phyloP scores from a whole-genome alignment of 2,329 filamentous ascomycete species.

The Alternaria conjuncta region DNA sequence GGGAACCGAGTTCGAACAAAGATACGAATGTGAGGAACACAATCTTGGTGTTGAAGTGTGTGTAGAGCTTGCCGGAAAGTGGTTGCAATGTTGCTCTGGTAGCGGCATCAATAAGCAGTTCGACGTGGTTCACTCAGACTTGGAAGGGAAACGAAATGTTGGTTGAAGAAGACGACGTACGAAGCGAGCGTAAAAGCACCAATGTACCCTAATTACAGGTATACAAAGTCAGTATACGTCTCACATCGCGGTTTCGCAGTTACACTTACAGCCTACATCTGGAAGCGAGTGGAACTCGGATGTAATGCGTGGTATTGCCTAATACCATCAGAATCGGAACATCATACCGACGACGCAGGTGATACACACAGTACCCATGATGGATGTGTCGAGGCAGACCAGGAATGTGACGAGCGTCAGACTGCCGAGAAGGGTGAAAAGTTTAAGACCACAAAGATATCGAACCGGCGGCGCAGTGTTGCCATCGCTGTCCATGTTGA shows the following conservation, averaged over 20 bases:
- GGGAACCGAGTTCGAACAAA: slow-evolving; percentile 36
- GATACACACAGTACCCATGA: slow-evolving; percentile 32
- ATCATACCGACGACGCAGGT: background rate
- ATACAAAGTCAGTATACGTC: background rate
- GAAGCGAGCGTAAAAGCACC: slow-evolving; percentile 27
- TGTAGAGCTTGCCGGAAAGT: slow-evolving; percentile 34
- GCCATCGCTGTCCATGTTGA: background rate
- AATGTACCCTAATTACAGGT: slow-evolving; percentile 19
- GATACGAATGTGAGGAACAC: slow-evolving; percentile 34
- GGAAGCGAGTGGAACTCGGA: slow-evolving; percentile 30
- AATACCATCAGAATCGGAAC: background rate
- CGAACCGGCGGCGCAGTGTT: background rate
- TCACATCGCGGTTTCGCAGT: background rate
- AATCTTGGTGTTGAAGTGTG: slow-evolving; percentile 22
- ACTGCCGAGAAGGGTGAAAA: slow-evolving; percentile 19
- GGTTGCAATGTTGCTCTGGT: slow-evolving; percentile 29
- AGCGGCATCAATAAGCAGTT: background rate
- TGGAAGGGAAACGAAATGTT: background rate
- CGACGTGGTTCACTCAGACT: background rate
- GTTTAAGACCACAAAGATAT: slow-evolving; percentile 20
- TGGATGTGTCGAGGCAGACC: slow-evolving; percentile 32
- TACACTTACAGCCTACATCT: slow-evolving; percentile 26
- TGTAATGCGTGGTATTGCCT: slow-evolving; percentile 37
- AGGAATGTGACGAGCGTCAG: slow-evolving; percentile 30
- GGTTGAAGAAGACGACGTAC: background rate